Conservation (phyloP, 257 asterid genomes). For the Capsicum chinense region DNA sequence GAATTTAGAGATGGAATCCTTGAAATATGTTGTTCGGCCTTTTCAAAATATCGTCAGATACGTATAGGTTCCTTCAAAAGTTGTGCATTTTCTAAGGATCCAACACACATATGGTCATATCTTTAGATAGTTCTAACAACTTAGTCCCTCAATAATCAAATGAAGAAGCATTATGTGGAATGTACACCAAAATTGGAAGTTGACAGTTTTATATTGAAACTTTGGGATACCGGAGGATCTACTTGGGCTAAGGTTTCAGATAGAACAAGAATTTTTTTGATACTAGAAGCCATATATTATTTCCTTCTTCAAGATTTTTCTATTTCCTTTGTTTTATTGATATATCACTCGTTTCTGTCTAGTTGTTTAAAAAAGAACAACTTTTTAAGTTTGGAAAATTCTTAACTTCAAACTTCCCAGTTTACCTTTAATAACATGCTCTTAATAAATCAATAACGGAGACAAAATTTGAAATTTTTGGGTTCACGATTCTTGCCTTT, state of each 20-base stretch:
- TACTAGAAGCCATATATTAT: conserved; percentile 8
- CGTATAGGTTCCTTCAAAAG: no score
- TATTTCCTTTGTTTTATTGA: background rate
- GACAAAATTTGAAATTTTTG: background rate
- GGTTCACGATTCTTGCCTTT: background rate
- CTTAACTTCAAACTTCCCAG: background rate
- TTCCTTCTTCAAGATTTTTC: background rate
- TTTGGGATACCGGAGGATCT: background rate
- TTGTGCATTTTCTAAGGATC: no score
- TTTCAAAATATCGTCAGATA: no score
- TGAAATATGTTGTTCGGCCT: no score
- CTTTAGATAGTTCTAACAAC: no score
- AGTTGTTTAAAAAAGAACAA: background rate
- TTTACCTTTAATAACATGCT: background rate
- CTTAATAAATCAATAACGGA: no score
- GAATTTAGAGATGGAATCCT: no score
- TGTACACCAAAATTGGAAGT: no score
- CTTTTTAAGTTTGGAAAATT: background rate
- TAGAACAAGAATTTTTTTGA: background rate
- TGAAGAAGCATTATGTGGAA: no score
- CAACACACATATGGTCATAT: no score
- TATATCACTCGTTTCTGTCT: no score
- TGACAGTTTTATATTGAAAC: background rate
- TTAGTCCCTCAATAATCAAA: no score
- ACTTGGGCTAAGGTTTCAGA: background rate